phyloP scores from a whole-genome alignment of 2,329 filamentous ascomycete species.

The Apiospora malaysiana region DNA sequence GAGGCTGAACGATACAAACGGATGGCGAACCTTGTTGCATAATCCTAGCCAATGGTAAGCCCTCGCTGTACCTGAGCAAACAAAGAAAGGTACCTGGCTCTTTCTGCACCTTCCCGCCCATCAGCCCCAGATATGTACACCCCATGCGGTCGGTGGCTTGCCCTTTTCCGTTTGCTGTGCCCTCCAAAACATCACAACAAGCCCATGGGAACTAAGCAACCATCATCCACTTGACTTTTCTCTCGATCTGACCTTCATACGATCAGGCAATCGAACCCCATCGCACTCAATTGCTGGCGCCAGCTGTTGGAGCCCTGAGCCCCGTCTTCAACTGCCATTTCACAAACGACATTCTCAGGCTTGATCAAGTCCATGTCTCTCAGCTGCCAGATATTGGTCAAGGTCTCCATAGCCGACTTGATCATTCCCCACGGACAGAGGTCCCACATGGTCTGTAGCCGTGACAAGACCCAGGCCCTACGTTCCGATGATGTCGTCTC shows the following conservation, averaged over 20 bases:
- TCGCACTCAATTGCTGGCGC: conserved; percentile 50
- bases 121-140: neutral
- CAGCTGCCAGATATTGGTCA: conserved; percentile 53
- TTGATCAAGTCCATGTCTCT: conserved; percentile 42
- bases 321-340: neutral
- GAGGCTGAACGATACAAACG: neutral
- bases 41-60: neutral
- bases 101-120: neutral
- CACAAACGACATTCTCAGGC: neutral
- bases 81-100: conserved; percentile 1
- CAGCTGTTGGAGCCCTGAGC: conserved; percentile 35
- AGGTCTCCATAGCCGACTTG: conserved; percentile 54
- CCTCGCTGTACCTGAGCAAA: neutral
- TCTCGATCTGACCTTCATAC: conserved; percentile 40
- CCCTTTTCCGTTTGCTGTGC: neutral
- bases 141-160: neutral
- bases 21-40: conserved; percentile 16
- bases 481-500: conserved; percentile 55
- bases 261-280: conserved; percentile 53
- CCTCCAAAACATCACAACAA: neutral
- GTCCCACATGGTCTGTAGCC: conserved; percentile 51
- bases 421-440: conserved; percentile 58
- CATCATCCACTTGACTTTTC: neutral
- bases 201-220: neutral
- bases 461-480: conserved; percentile 57